Evolutionary conservation across 179 eudicot genomes (phyloP), one percentile per base, ranked within the genome.

Genomic region (Vitellaria paradoxa): DNA sequence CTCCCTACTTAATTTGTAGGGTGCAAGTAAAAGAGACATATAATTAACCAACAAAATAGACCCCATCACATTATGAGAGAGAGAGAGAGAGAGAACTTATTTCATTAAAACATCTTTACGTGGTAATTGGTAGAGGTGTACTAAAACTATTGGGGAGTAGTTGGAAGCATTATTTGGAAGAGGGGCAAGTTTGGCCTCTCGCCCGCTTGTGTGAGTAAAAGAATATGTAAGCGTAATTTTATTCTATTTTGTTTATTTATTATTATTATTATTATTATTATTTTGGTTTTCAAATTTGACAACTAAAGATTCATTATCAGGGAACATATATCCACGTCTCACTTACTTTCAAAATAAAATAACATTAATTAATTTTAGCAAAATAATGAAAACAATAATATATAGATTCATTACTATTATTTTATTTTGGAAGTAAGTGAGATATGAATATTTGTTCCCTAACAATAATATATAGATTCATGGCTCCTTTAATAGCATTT

Each of bases 61-160:
- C 77, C 77, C 77, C 68, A 73, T 73, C 18, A 42, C 26, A 59
- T 59, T 73, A 59, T 73, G 66, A 37, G 10, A 30, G 3, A 0
- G 18, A 17, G 24, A 5, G 50, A 30, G 63, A 53, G 49, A 26
- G 75, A 24, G 75, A 30, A 2, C 37, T 30, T 30, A 30, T 30
- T 30, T 30, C 37, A 30, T 30, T 30, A 30, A 30, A 30, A 30
- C 1, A 30, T 30, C 37, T 30, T 0, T 30, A 30, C 2, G 63
- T 61, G 18, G 45, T 26, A 30, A 30, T 30, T 30, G 37, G 37
- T 11, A 26, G 60, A 55, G 60, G 0, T 7, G 37, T 30, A 30
- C 2, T 30, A 30, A n/a, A 21, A 59, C 6, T 20, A 59, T 59
- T 4, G 4, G 18, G 30, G 47, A 30, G 49, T 65, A n/a, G 49